These are phyloP conservation scores for Cyberlindnera amylophila DNA, from an alignment of 805 yeast genomes.

Conservation along the genomic window DNA sequence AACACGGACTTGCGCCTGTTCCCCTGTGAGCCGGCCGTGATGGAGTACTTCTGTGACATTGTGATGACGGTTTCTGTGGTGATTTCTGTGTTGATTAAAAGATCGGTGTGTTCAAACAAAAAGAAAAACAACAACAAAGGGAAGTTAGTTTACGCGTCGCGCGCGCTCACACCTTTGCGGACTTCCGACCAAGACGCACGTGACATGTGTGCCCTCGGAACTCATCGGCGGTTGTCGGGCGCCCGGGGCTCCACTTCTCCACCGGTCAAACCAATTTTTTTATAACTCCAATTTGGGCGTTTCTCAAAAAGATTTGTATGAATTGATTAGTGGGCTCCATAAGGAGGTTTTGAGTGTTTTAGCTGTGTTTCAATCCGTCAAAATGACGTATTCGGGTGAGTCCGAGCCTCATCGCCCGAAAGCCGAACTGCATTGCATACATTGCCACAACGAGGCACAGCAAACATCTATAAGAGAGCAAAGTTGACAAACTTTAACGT, in stretches of 20 bases:
- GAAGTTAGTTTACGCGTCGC: not conserved
- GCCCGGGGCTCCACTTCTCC: too few species aligned
- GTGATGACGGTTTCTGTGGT: not conserved
- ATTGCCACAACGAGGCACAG: not conserved
- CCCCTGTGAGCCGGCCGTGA: conserved; percentile 13
- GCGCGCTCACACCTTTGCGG: too few species aligned
- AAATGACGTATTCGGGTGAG: not conserved
- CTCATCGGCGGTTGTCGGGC: too few species aligned
- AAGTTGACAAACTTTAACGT: too few species aligned
- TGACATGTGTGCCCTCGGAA: not conserved
- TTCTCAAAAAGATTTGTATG: too few species aligned
- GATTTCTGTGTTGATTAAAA: not conserved
- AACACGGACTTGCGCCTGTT: conserved; percentile 28
- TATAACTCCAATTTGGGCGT: too few species aligned
- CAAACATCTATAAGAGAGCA: not conserved
- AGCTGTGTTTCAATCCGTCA: too few species aligned
- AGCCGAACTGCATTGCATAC: not conserved
- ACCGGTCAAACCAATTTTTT: too few species aligned
- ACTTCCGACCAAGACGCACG: not conserved
- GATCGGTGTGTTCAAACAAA: not conserved
- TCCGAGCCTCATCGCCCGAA: not conserved
- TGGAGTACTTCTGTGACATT: conserved; percentile 24
- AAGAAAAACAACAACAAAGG: too few species aligned
- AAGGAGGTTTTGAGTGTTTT: too few species aligned
- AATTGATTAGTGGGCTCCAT: too few species aligned